Base-by-base conservation (phyloP, 495 filamentous ascomycete species). In the Glutinoglossum americanum region DNA sequence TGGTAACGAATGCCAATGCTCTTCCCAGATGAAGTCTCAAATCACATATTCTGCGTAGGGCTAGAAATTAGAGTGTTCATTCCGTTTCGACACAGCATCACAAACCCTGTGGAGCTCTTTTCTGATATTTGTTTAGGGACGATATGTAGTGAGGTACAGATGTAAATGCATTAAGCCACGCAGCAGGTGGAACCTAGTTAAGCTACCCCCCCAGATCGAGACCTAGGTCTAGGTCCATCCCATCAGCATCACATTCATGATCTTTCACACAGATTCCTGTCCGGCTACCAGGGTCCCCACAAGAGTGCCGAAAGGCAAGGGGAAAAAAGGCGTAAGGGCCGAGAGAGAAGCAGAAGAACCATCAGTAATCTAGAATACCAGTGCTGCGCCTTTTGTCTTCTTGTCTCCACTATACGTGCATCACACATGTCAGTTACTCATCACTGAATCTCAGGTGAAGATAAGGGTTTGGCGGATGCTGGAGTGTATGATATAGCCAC, bases 341-440 rank as follows among this genome's bases (percentile, higher is more conserved):
- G 19, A 11, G n/a, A 32, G 19, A 0, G 21, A 25, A 58, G 19
- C 19, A 13, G 32, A 30, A 19, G n/a, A 26, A 58, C 0, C 15
- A 28, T 28, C 27, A 19, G 19, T 17, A 15, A 53, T 58, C 27
- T 92, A 99, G 78, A 97, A 99, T 66, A 99, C 93, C 68, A 99
- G 80, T 65, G 93, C 93, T 68, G 92, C 92, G 83, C 93, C 93
- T 85, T 99, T 99, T 70, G 93, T 99, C 88, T 99, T 99, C 88
- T 99, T 99, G 83, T 99, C 93, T 78, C 93, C 93, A 82, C 92
- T 95, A 64, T 73, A 69, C 17, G 30, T n/a, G n/a, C n/a, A n/a
- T 15, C 10, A 55, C 62, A 44, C 63, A 57, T 41, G 61, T 54
- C 35, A 49, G 26, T 54, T 13, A 53, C 7, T 2, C 9, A 53